These are phyloP conservation scores for Kregervanrija pseudodelftensis DNA, from an alignment of 805 yeast species.

Conservation along the genomic window DNA sequence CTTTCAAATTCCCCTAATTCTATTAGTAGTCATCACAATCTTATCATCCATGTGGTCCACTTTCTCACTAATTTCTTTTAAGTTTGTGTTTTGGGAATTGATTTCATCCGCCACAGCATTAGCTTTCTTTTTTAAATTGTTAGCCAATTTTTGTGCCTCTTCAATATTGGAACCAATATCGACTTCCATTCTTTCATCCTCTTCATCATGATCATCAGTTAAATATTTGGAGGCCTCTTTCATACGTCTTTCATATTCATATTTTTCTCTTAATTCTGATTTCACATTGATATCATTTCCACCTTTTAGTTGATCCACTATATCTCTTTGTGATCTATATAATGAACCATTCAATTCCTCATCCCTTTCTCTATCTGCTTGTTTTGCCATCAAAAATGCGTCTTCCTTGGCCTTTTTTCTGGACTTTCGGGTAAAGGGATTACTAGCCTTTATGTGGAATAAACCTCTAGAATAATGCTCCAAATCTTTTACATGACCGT, in stretches of 20 bases:
- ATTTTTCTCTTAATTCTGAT: slow-evolving; percentile 33
- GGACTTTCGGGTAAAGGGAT: slow-evolving; percentile 83
- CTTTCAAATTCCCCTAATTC: slow-evolving; percentile 25
- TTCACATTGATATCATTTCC: slow-evolving; percentile 8
- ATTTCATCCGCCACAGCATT: slow-evolving; percentile 69
- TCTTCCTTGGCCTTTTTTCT: slow-evolving; percentile 70
- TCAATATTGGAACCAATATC: slow-evolving; percentile 81
- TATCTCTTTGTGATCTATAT: slow-evolving; percentile 21
- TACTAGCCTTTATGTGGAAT: slow-evolving; percentile 70
- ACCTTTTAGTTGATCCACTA: slow-evolving; percentile 43
- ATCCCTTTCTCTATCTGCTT: slow-evolving; percentile 25
- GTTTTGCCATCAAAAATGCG: slow-evolving; percentile 45
- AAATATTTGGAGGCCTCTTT: slow-evolving; percentile 63
- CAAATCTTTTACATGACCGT: slow-evolving; percentile 73
- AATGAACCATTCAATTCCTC: slow-evolving; percentile 19
- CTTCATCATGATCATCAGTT: slow-evolving; percentile 76
- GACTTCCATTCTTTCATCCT: slow-evolving; percentile 87
- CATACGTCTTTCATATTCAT: slow-evolving; percentile 44
- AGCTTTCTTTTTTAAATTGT: slow-evolving; percentile 68
- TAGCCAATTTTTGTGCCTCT: slow-evolving; percentile 62
- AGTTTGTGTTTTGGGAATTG: slow-evolving; percentile 65
- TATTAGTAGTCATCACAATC: slow-evolving; percentile 34
- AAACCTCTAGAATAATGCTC: slow-evolving; percentile 73
- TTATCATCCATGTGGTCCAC: slow-evolving; percentile 80
- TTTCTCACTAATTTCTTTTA: slow-evolving; percentile 71